Percentiles rank a stretch among this genome's conserved stretches.
Conservation (phyloP, 495 filamentous ascomycete species). For the Entonaema liquescens region DNA sequence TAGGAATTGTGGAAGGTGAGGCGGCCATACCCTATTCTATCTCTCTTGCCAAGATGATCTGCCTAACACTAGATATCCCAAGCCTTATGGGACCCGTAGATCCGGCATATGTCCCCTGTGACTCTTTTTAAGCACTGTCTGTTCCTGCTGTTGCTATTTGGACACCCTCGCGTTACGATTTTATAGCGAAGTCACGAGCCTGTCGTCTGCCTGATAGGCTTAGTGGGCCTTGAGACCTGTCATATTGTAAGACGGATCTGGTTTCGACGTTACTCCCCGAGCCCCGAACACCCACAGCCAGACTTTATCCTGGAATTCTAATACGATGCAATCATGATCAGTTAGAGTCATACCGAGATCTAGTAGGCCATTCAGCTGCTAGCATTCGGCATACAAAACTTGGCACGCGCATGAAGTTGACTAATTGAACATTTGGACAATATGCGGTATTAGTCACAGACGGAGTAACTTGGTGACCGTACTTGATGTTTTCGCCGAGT, state of each 20-base stretch:
- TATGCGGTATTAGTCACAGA: neutral
- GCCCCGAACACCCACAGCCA: neutral
- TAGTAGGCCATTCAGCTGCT: neutral
- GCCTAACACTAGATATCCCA: neutral
- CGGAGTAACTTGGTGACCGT: neutral
- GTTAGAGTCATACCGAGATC: neutral
- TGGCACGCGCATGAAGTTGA: neutral
- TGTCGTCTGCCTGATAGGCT: neutral
- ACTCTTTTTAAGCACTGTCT: neutral
- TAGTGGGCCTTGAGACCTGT: no score
- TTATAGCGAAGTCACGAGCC: neutral
- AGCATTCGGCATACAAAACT: neutral
- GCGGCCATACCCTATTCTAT: neutral
- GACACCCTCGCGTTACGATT: neutral
- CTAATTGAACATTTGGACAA: neutral
- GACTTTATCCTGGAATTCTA: neutral
- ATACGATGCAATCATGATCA: neutral
- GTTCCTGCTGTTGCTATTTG: neutral
- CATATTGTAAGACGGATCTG: neutral
- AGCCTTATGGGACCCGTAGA: neutral
- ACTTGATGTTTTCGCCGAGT: neutral
- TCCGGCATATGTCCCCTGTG: neutral
- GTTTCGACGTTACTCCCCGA: neutral
- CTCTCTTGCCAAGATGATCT: neutral
- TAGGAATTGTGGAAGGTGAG: neutral